These are phyloP conservation scores for Paramecium sonneborni DNA, from an alignment of 73 alveolate species.

Conservation along the genomic window DNA sequence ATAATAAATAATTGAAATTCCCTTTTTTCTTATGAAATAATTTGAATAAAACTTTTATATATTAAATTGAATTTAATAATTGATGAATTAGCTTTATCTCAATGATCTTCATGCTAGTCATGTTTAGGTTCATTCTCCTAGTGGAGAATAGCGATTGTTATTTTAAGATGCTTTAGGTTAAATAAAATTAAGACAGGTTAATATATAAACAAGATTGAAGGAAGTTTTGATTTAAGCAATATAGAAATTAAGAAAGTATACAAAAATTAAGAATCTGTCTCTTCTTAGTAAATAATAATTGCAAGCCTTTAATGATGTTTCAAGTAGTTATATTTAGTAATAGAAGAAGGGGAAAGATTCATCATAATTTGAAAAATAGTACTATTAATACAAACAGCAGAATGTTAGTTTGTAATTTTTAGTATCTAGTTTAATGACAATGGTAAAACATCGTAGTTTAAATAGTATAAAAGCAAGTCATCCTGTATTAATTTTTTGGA, in stretches of 20 bases:
- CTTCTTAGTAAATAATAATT: background rate
- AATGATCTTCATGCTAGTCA: background rate
- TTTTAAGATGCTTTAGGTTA: background rate
- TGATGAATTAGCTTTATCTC: background rate
- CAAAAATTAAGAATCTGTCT: slow-evolving; percentile 1
- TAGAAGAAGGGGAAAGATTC: background rate
- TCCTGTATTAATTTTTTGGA: slow-evolving; percentile 13
- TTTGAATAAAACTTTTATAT: background rate
- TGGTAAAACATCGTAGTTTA: background rate
- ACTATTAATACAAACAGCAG: slow-evolving; percentile 9
- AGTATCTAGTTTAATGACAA: background rate
- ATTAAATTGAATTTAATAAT: background rate
- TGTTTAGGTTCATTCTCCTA: background rate
- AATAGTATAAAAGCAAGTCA: background rate
- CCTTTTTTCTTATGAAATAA: background rate
- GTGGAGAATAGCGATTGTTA: background rate
- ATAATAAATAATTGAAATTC: background rate
- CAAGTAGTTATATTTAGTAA: background rate
- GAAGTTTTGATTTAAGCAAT: background rate
- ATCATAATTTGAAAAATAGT: background rate
- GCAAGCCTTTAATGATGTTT: slow-evolving; percentile 2
- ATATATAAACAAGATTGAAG: background rate
- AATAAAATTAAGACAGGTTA: background rate
- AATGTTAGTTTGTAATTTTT: background rate
- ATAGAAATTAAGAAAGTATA: background rate